phyloP scores from a whole-genome alignment of 257 asterid species.

The Fraxinus americana region DNA sequence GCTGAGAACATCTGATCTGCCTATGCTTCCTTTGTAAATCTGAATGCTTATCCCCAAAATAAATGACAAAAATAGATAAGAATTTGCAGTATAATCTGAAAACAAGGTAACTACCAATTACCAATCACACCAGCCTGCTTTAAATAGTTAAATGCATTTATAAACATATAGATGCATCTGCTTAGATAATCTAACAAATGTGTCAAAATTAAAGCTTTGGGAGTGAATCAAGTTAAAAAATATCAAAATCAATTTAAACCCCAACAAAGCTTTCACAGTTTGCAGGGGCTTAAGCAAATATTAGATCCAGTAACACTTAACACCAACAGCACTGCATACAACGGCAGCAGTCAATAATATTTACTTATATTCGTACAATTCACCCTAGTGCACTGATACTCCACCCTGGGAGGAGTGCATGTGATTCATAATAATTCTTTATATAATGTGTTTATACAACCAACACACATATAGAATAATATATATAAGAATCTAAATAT shows the following conservation, averaged over 20 bases:
- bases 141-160: too few relatives aligned
- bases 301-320: background rate
- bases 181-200: background rate
- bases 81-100: too few relatives aligned
- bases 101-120: too few relatives aligned
- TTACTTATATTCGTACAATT: too few relatives aligned
- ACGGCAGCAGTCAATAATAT: background rate
- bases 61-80: too few relatives aligned
- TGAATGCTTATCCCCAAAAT: too few relatives aligned
- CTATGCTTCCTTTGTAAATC: too few relatives aligned
- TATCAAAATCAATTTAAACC: background rate
- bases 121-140: too few relatives aligned
- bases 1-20: too few relatives aligned
- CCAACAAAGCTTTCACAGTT: background rate
- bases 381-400: background rate
- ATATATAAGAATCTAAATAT: background rate
- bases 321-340: background rate
- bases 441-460: background rate
- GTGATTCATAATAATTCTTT: background rate
- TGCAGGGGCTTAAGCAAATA: background rate
- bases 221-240: background rate
- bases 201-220: background rate
- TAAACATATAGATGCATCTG: background rate
- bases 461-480: background rate
- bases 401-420: background rate